Evolutionary conservation across 305 asterid species (phyloP).

Genomic region (Striga hermonthica): DNA sequence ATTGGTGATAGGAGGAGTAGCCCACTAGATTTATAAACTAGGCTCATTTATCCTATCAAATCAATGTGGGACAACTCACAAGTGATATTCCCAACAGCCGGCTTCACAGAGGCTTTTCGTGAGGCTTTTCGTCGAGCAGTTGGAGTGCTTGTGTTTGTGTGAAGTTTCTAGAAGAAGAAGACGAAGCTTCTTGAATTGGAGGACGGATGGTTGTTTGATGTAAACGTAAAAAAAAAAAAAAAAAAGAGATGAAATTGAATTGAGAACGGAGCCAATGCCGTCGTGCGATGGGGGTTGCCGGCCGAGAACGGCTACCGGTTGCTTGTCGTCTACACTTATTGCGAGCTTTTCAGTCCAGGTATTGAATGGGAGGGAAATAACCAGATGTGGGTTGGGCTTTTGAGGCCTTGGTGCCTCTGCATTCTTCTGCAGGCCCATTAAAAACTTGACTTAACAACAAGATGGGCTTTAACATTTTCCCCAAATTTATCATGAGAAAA

Average conservation of each 20-base stretch:
- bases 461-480: too few relatives aligned
- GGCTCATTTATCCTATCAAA: too few relatives aligned
- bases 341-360: slow-evolving; percentile 4
- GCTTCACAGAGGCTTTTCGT: too few relatives aligned
- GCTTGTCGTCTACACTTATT: slow-evolving; percentile 26
- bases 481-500: too few relatives aligned
- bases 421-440: too few relatives aligned
- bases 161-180: not conserved
- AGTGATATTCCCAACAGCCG: too few relatives aligned
- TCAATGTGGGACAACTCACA: too few relatives aligned
- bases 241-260: not conserved
- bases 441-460: too few relatives aligned
- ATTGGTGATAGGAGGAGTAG: too few relatives aligned
- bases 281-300: not conserved
- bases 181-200: not conserved
- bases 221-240: too few relatives aligned
- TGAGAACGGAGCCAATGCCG: slow-evolving; percentile 9
- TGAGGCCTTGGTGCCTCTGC: not conserved
- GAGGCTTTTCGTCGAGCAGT: slow-evolving; percentile 45
- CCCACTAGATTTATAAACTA: too few relatives aligned
- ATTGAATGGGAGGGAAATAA: not conserved
- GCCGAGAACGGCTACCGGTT: slow-evolving; percentile 10
- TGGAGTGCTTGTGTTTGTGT: too few relatives aligned
- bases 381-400: not conserved
- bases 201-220: not conserved